phyloP scores from a whole-genome alignment of 2,329 filamentous ascomycete species.

The Fusarium brachygibbosum region DNA sequence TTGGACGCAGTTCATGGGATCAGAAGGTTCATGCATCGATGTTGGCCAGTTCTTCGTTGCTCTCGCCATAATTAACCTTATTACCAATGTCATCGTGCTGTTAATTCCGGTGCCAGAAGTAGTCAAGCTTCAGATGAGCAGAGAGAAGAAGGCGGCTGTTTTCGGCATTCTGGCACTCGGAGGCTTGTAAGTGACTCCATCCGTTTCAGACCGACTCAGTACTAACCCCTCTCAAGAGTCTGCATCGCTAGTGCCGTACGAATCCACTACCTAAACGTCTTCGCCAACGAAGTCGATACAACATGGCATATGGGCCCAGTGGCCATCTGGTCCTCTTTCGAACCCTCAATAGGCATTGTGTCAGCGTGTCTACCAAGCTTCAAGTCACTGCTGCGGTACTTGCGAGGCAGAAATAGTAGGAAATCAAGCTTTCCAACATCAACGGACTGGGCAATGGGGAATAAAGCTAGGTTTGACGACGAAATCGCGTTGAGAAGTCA shows the following conservation, averaged over 20 bases:
- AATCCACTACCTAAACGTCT: conserved; percentile 10
- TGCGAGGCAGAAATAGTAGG: background rate
- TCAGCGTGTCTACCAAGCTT: conserved; percentile 26
- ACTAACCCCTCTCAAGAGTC: conserved; percentile 1
- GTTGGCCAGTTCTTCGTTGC: conserved; percentile 17
- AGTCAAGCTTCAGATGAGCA: conserved; percentile 18
- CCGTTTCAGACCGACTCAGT: accelerated
- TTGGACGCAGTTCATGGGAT: conserved; percentile 23
- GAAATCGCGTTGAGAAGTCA: conserved; percentile 23
- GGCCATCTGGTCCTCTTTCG: conserved; percentile 26
- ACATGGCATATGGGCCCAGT: conserved; percentile 27
- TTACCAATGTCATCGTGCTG: conserved; percentile 11
- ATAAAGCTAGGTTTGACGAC: conserved; percentile 5
- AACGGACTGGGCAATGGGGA: background rate
- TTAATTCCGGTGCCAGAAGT: conserved; percentile 24
- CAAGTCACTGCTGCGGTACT: conserved; percentile 9
- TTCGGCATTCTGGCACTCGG: conserved; percentile 21
- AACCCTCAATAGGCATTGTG: conserved; percentile 23
- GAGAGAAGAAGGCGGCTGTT: conserved; percentile 21
- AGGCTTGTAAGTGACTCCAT: conserved; percentile 2
- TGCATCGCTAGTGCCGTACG: conserved; percentile 23
- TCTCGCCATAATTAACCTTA: conserved; percentile 9
- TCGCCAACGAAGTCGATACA: background rate
- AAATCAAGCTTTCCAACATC: background rate
- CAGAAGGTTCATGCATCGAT: conserved; percentile 14